Percentiles rank a stretch among this genome's conserved stretches.
phyloP scores from a whole-genome alignment of 2,329 filamentous ascomycete species.

The Hypoxylon sp. region DNA sequence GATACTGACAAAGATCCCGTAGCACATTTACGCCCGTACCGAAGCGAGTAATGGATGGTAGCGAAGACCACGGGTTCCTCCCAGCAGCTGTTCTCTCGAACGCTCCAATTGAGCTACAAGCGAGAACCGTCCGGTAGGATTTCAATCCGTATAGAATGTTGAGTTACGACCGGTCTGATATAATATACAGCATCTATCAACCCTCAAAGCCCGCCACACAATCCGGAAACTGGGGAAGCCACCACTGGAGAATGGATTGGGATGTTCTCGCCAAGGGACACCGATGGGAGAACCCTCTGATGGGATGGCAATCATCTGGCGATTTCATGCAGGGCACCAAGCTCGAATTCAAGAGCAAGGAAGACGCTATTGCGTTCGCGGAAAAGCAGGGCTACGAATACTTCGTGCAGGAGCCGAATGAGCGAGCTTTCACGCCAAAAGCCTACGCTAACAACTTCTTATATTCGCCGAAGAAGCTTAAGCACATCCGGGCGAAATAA shows the following conservation, averaged over 20 bases:
- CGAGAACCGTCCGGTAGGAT: conserved; percentile 86
- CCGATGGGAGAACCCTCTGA: conserved; percentile 97
- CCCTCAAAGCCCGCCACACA: conserved; percentile 95
- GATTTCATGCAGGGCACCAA: conserved; percentile 96
- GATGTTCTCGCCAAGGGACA: conserved; percentile 91
- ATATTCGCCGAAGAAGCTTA: conserved; percentile 85
- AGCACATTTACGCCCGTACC: conserved; percentile 93
- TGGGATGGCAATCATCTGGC: conserved; percentile 97
- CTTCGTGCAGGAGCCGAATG: conserved; percentile 96
- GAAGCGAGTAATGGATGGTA: conserved; percentile 88
- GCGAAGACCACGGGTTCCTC: conserved; percentile 77
- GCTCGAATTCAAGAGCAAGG: conserved; percentile 89
- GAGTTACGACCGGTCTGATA: no score
- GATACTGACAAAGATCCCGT: conserved; percentile 25
- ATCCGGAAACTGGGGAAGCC: conserved; percentile 84
- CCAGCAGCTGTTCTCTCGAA: conserved; percentile 89
- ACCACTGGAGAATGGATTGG: conserved; percentile 98
- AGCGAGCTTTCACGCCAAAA: conserved; percentile 86
- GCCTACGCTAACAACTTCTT: conserved; percentile 97
- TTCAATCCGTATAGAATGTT: no score
- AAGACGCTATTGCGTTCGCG: conserved; percentile 93
- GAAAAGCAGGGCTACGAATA: conserved; percentile 99
- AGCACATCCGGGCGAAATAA: conserved; percentile 84
- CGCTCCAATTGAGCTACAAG: conserved; percentile 92
- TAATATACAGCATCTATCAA: conserved; percentile 78